These are phyloP conservation scores for Fragilaria crotonensis DNA, from an alignment of 108 stramenopile genomes.

Conservation along the genomic window DNA sequence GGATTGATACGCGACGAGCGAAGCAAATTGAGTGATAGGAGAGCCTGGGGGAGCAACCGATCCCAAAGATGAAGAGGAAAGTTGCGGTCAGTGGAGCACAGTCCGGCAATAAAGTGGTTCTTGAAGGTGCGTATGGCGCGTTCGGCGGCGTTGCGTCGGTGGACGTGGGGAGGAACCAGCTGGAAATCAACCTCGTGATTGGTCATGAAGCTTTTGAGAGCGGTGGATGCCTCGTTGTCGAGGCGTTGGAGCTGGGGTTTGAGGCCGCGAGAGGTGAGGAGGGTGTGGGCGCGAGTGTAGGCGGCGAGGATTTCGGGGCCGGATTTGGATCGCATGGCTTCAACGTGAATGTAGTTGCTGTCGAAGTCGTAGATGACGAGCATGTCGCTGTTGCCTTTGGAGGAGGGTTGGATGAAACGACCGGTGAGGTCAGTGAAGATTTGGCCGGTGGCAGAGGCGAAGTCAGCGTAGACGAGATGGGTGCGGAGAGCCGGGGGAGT, in stretches of 20 bases:
- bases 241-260: slow-evolving; percentile 3
- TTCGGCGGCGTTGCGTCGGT: slow-evolving; percentile 8
- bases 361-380: neutral
- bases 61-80: slow-evolving; percentile 17
- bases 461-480: too few relatives aligned
- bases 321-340: slow-evolving; percentile 18
- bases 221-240: slow-evolving; percentile 18
- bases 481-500: too few relatives aligned
- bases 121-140: slow-evolving; percentile 14
- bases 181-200: slow-evolving; percentile 10
- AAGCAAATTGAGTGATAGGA: slow-evolving; percentile 30
- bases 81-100: slow-evolving; percentile 6
- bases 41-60: slow-evolving; percentile 19
- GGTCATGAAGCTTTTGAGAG: slow-evolving; percentile 1
- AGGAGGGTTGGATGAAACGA: neutral
- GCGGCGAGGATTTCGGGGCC: slow-evolving; percentile 7
- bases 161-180: slow-evolving; percentile 4
- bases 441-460: slow-evolving; percentile 9
- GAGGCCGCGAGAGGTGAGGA: slow-evolving; percentile 8
- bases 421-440: slow-evolving; percentile 17
- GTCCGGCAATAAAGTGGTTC: slow-evolving; percentile 7
- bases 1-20: slow-evolving; percentile 27
- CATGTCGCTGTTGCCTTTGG: neutral
- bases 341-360: neutral
- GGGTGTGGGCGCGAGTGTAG: slow-evolving; percentile 13